Percentiles rank a stretch among this genome's conserved stretches.
phyloP scores from a whole-genome alignment of 305 asterid species.

The Salvia sclarea region DNA sequence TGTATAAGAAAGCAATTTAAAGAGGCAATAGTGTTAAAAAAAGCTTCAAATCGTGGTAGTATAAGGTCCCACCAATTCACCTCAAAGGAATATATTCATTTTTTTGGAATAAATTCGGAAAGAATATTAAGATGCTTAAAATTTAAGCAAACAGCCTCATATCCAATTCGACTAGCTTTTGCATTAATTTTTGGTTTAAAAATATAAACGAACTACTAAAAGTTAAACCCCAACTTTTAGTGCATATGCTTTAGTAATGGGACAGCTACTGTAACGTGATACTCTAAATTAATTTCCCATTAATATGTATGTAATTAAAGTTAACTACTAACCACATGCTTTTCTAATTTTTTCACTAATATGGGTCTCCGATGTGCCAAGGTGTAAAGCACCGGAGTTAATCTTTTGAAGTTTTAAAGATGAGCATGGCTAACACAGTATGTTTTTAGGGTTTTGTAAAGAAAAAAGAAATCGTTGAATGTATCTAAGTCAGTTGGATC shows the following conservation, averaged over 20 bases:
- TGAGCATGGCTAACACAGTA: too few species aligned
- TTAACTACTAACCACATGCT: conserved; percentile 11
- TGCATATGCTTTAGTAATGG: conserved; percentile 45
- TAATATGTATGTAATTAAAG: not conserved
- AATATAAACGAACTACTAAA: conserved; percentile 40
- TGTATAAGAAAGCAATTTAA: conserved; percentile 24
- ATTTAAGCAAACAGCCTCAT: conserved; percentile 63
- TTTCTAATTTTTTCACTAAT: conserved; percentile 13
- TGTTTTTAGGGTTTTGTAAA: too few species aligned
- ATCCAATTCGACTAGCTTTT: conserved; percentile 43
- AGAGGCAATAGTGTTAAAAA: conserved; percentile 31
- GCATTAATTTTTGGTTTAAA: conserved; percentile 38
- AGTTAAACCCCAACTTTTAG: conserved; percentile 48
- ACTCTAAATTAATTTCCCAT: conserved; percentile 18
- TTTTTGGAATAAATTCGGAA: conserved; percentile 60
- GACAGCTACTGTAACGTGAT: conserved; percentile 45
- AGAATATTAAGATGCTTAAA: conserved; percentile 75
- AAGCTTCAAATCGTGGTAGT: conserved; percentile 24
- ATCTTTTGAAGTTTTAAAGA: not conserved
- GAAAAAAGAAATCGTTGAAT: too few species aligned
- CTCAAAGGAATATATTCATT: conserved; percentile 68
- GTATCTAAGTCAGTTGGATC: too few species aligned
- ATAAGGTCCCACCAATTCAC: conserved; percentile 50
- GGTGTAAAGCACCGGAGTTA: conserved; percentile 3
- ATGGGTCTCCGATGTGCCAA: conserved; percentile 27